Conservation (phyloP, 352 stramenopile genomes). For the Peronospora belbahrii region DNA sequence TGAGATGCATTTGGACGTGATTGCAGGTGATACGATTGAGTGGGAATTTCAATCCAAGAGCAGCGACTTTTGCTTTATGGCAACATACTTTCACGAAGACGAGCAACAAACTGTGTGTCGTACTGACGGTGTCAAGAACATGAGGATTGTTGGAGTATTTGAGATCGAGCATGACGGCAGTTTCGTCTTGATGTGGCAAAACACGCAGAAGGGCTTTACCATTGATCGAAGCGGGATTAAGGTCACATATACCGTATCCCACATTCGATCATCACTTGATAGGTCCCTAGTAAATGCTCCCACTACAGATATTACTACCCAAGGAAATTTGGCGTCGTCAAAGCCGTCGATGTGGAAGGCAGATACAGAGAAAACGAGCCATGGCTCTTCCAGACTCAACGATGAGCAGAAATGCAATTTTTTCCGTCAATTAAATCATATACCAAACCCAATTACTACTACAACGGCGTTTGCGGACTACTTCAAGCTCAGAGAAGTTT, state of each 20-base stretch:
- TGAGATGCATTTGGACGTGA: constrained; percentile 79
- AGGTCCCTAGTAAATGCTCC: background rate
- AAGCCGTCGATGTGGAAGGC: background rate
- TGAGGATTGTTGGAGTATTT: constrained; percentile 40
- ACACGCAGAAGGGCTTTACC: constrained; percentile 58
- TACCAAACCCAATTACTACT: constrained; percentile 61
- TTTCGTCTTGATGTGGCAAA: constrained; percentile 70
- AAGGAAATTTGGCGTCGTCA: background rate
- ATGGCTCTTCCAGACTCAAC: constrained; percentile 18
- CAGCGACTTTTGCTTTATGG: constrained; percentile 54
- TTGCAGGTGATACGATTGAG: constrained; percentile 46
- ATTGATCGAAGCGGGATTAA: constrained; percentile 56
- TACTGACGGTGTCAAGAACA: constrained; percentile 62
- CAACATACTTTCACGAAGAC: constrained; percentile 56
- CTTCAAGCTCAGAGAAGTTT: constrained; percentile 25
- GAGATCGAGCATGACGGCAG: constrained; percentile 48
- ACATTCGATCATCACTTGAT: constrained; percentile 28
- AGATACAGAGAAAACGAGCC: constrained; percentile 4
- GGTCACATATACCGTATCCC: constrained; percentile 46
- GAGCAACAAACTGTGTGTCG: constrained; percentile 38
- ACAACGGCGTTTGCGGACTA: constrained; percentile 69
- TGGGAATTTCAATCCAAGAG: constrained; percentile 59
- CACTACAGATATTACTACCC: background rate
- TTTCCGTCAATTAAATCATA: constrained; percentile 46
- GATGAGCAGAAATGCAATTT: constrained; percentile 46